phyloP scores from a whole-genome alignment of 345 rosid genomes.

The Lumnitzera littorea region DNA sequence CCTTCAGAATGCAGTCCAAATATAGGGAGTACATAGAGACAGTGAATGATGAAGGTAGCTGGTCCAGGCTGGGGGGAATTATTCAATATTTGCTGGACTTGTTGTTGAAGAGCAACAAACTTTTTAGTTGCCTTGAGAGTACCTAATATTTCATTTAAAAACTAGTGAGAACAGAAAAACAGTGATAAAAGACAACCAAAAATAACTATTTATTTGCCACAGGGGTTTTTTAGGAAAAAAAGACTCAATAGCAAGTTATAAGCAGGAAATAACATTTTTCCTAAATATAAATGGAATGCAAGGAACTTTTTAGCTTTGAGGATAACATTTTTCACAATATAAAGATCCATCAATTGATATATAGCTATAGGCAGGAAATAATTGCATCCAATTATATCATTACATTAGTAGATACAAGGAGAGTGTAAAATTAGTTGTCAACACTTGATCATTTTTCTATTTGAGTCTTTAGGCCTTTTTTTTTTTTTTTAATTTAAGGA shows the following conservation, averaged over 20 bases:
- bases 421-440: no score
- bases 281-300: no score
- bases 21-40: slow-evolving; percentile 66
- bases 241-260: no score
- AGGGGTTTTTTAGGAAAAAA: no score
- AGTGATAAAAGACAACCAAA: neutral
- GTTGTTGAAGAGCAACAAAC: slow-evolving; percentile 70
- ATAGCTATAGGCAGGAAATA: no score
- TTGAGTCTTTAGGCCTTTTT: no score
- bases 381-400: no score
- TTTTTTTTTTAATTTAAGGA: no score
- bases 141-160: slow-evolving; percentile 34
- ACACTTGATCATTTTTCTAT: no score
- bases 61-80: slow-evolving; percentile 80
- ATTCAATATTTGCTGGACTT: slow-evolving; percentile 41
- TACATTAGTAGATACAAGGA: no score
- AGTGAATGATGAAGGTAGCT: slow-evolving; percentile 48
- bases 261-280: no score
- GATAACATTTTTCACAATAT: neutral
- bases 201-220: neutral
- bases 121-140: slow-evolving; percentile 61
- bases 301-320: no score
- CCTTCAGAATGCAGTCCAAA: slow-evolving; percentile 69
- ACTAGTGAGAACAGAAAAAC: neutral
- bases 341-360: neutral